A percentile compares a stretch with the other conserved stretches of the same genome.
Evolutionary conservation across 2,329 filamentous ascomycete species (phyloP).

Genomic region (Epichloe hybrida): DNA sequence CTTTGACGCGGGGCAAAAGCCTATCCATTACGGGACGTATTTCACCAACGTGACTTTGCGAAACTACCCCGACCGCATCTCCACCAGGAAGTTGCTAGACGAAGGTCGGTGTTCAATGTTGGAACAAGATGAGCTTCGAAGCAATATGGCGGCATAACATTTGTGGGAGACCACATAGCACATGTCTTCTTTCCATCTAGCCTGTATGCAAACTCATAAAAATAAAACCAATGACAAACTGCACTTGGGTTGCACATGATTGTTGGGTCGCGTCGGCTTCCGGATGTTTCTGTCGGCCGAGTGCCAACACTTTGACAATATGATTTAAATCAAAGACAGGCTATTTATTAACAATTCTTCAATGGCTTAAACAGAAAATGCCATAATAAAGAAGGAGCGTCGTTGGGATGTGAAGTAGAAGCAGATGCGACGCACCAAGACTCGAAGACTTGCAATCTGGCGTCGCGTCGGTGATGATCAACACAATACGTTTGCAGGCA

Average conservation of each 20-base stretch:
- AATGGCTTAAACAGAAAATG: neutral
- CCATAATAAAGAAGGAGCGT: too few relatives aligned
- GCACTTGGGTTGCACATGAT: too few relatives aligned
- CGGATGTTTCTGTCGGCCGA: neutral
- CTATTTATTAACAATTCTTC: neutral
- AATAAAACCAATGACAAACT: too few relatives aligned
- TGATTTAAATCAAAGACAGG: too few relatives aligned
- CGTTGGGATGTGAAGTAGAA: too few relatives aligned
- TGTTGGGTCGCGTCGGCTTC: too few relatives aligned
- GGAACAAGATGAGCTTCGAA: slow-evolving; percentile 9
- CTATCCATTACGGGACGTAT: slow-evolving; percentile 36
- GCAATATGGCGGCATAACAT: slow-evolving; percentile 9
- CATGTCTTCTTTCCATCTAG: neutral
- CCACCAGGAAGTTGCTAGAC: slow-evolving; percentile 21
- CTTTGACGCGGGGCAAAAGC: slow-evolving; percentile 19
- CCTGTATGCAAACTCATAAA: too few relatives aligned
- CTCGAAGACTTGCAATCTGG: too few relatives aligned
- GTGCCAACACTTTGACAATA: neutral
- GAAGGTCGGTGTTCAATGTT: slow-evolving; percentile 17
- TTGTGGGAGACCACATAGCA: neutral
- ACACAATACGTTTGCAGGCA: neutral
- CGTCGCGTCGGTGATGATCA: too few relatives aligned
- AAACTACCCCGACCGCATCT: slow-evolving; percentile 34
- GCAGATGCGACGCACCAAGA: too few relatives aligned
- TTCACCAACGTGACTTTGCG: slow-evolving; percentile 38